These are phyloP conservation scores for Agarophyton chilense DNA, from an alignment of 23 red algal genomes.

Conservation along the genomic window DNA sequence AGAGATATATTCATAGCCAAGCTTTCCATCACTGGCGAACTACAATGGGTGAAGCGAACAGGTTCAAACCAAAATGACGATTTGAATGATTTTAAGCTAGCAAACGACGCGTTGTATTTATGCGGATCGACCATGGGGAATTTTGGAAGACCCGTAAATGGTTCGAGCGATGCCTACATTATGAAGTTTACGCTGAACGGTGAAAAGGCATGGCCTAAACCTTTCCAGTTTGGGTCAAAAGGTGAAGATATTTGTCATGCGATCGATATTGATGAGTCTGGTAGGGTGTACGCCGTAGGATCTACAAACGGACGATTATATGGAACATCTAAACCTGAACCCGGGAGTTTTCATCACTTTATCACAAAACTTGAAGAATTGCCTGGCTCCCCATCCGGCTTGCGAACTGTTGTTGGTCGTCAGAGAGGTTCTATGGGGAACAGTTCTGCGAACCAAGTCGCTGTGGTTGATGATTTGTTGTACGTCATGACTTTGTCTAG, in stretches of 20 bases:
- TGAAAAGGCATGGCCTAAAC: constrained; percentile 45
- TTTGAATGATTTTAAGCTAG: constrained; percentile 31
- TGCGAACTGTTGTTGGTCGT: constrained; percentile 25
- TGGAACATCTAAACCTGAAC: constrained; percentile 14
- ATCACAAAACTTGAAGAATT: constrained; percentile 46
- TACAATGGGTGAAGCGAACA: constrained; percentile 55
- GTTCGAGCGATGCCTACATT: constrained; percentile 42
- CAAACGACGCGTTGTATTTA: constrained; percentile 44
- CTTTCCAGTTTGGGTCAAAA: constrained; percentile 70
- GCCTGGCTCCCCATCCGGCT: background rate
- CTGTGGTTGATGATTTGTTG: constrained; percentile 22
- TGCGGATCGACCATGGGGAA: constrained; percentile 62
- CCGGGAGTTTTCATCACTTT: constrained; percentile 29
- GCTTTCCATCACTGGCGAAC: constrained; percentile 27
- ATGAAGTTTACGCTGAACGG: constrained; percentile 59
- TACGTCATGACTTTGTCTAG: constrained; percentile 28
- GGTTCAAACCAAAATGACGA: constrained; percentile 56
- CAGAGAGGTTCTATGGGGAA: constrained; percentile 28
- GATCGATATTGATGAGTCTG: constrained; percentile 44
- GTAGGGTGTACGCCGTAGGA: constrained; percentile 26
- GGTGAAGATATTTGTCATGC: constrained; percentile 55
- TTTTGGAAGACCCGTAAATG: constrained; percentile 36
- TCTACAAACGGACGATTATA: constrained; percentile 51
- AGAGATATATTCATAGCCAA: constrained; percentile 68
- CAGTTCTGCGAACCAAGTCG: constrained; percentile 20